phyloP scores from a whole-genome alignment of 495 filamentous ascomycete genomes.

The Trichoderma asperelloides region DNA sequence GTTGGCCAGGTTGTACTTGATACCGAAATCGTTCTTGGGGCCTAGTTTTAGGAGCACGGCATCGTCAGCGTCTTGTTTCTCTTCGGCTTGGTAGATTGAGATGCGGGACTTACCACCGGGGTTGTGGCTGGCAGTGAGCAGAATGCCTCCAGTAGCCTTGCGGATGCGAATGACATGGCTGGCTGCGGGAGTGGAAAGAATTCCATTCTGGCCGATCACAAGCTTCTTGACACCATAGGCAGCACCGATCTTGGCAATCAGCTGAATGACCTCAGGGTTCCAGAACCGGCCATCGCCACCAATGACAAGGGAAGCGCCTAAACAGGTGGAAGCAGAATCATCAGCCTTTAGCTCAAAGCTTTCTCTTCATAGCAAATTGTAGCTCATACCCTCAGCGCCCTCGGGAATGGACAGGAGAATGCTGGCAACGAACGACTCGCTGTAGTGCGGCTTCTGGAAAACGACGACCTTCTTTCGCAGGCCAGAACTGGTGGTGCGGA shows the following conservation, averaged over 20 bases:
- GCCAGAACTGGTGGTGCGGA: slow-evolving; percentile 59
- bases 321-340: slow-evolving; percentile 7
- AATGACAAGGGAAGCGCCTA: slow-evolving; percentile 86
- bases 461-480: slow-evolving; percentile 97
- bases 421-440: slow-evolving; percentile 87
- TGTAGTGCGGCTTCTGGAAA: slow-evolving; percentile 92
- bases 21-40: slow-evolving; percentile 88
- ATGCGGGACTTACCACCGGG: slow-evolving; percentile 66
- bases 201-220: slow-evolving; percentile 88
- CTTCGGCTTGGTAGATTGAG: not conserved
- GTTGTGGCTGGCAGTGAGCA: slow-evolving; percentile 96
- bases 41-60: slow-evolving; percentile 43
- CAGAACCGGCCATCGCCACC: slow-evolving; percentile 96
- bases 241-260: slow-evolving; percentile 94
- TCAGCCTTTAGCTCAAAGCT: not conserved
- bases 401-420: slow-evolving; percentile 95
- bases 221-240: slow-evolving; percentile 99
- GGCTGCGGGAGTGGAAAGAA: slow-evolving; percentile 90
- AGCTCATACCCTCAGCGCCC: slow-evolving; percentile 54
- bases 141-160: slow-evolving; percentile 90
- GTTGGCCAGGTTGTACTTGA: slow-evolving; percentile 98
- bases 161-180: slow-evolving; percentile 90
- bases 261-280: slow-evolving; percentile 90
- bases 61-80: not conserved
- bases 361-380: not conserved